phyloP scores from a whole-genome alignment of 495 filamentous ascomycete species.

The Xylaria telfairii region DNA sequence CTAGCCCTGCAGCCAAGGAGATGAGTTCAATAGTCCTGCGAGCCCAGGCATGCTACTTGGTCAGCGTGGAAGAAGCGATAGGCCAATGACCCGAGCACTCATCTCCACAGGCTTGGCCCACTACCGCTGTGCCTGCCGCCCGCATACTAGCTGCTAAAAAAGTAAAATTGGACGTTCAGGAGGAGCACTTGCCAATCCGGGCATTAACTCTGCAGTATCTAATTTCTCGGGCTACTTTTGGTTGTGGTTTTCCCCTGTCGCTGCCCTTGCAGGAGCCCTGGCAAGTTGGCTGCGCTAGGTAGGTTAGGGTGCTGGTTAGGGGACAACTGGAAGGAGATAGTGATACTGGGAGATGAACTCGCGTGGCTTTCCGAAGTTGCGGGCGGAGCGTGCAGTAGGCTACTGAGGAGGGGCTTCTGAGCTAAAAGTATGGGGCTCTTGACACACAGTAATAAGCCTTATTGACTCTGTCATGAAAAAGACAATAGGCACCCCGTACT shows the following conservation, averaged over 20 bases:
- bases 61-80: neutral
- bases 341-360: neutral
- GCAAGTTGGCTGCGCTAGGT: neutral
- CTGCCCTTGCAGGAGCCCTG: too few relatives aligned
- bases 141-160: neutral
- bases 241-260: neutral
- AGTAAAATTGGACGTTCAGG: conserved; percentile 9
- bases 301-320: neutral
- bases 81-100: conserved; percentile 5
- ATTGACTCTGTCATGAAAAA: neutral
- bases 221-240: conserved; percentile 15
- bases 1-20: conserved; percentile 12
- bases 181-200: conserved; percentile 1
- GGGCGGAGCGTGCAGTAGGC: neutral
- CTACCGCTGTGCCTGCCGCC: conserved; percentile 7
- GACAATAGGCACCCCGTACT: neutral
- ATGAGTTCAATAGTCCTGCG: neutral
- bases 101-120: conserved; percentile 1
- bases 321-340: neutral
- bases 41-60: neutral
- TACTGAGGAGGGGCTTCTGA: neutral
- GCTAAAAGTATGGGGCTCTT: neutral
- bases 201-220: conserved; percentile 14
- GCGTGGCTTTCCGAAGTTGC: neutral
- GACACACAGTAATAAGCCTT: neutral